Evolutionary conservation across 345 rosid species (phyloP).

Genomic region (Populus euphratica): DNA sequence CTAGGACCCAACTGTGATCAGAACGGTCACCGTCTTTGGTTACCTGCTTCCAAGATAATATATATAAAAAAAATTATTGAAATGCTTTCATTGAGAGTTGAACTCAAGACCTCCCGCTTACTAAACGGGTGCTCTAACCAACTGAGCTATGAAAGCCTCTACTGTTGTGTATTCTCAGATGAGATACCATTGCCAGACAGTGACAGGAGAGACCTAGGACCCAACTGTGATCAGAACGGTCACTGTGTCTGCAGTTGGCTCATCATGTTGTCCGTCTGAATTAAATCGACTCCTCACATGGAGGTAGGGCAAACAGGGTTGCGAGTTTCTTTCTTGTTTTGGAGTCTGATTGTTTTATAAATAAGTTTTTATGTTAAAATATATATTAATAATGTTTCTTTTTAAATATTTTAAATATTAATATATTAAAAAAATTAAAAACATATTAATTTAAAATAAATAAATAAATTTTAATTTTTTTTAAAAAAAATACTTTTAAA

Average conservation of each 20-base stretch:
- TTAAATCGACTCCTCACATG: slow-evolving; percentile 12
- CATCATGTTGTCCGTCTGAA: not conserved
- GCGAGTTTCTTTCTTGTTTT: too few species aligned
- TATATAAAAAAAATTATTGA: too few species aligned
- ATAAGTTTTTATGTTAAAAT: too few species aligned
- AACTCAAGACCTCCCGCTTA: slow-evolving; percentile 99
- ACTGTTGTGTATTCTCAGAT: too few species aligned
- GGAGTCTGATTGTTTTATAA: too few species aligned
- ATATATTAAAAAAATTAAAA: too few species aligned
- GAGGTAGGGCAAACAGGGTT: not conserved
- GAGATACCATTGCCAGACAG: slow-evolving; percentile 11
- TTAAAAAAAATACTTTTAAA: too few species aligned
- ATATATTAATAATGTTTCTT: too few species aligned
- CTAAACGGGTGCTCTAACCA: slow-evolving; percentile 98
- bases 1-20: slow-evolving; percentile 5
- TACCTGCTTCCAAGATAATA: not conserved
- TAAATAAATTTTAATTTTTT: too few species aligned
- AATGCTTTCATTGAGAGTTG: slow-evolving; percentile 75
- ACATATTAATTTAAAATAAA: too few species aligned
- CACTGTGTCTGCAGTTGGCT: slow-evolving; percentile 6
- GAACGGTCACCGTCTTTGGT: not conserved
- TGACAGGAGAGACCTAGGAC: slow-evolving; percentile 27
- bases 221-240: slow-evolving; percentile 1
- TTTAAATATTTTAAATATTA: too few species aligned
- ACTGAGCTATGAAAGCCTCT: slow-evolving; percentile 56